Percentiles rank a stretch among this genome's conserved stretches.
Evolutionary conservation across 2,329 filamentous ascomycete species (phyloP).

Genomic region (Beauveria caledonica): DNA sequence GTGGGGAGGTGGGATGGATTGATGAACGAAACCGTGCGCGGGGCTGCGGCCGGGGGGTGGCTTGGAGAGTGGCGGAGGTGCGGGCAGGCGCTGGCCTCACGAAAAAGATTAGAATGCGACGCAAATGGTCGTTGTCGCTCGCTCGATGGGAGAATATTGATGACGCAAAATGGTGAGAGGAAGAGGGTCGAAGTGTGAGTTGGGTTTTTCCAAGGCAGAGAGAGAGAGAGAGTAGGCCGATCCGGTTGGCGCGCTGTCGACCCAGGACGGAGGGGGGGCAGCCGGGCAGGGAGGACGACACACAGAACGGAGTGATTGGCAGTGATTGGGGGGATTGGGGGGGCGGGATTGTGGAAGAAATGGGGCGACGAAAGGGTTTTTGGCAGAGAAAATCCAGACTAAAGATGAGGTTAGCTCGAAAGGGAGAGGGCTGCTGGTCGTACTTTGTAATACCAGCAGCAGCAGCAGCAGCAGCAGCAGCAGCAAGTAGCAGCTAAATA

Average conservation of each 20-base stretch:
- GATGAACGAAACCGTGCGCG: conserved; percentile 6
- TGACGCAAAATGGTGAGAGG: background rate
- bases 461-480: background rate
- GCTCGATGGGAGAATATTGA: background rate
- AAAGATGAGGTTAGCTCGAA: no score
- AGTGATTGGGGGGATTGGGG: background rate
- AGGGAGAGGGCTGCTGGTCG: background rate
- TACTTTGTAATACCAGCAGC: background rate
- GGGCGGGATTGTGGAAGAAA: conserved; percentile 4
- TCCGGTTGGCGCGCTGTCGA: background rate
- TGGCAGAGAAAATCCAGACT: background rate
- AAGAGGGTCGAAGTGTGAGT: background rate
- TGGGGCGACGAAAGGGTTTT: background rate
- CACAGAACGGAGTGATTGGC: background rate
- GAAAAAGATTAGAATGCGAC: background rate
- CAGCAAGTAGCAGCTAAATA: background rate
- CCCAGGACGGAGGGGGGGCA: conserved; percentile 7
- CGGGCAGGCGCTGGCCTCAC: background rate
- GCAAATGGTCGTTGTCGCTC: background rate
- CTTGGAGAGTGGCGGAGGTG: background rate
- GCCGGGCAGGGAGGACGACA: background rate
- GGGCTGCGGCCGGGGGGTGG: conserved; percentile 1
- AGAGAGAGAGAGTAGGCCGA: background rate
- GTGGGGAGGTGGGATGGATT: conserved; percentile 6
- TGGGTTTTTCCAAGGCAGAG: background rate